Evolutionary conservation across 2,329 filamentous ascomycete species (phyloP), one percentile per base, ranked within the genome.

Genomic region (Fusarium sambucinum): DNA sequence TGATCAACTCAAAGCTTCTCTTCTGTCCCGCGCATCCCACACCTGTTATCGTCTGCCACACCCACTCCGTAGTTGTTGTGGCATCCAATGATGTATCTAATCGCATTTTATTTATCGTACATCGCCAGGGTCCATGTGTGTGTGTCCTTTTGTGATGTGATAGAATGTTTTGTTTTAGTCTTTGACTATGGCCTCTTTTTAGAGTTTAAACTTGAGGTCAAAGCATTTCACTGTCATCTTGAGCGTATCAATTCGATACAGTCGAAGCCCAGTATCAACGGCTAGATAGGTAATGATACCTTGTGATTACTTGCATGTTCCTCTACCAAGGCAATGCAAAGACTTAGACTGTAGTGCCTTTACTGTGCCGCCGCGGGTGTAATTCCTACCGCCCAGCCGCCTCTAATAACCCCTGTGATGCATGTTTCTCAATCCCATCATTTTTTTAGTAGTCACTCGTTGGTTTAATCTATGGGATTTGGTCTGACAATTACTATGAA

Each of bases 301-400:
- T 48, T 25, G 33, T 47, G 54, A 59, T 64, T 59, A 64, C 61
- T 53, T 64, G 60, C 60, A 64, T 64, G 25, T 42, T 55, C 30
- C 25, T 44, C 14, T 27, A 23, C 27, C 58, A 63, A 63, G 50
- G 40, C 53, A 50, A 25, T 63, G 33, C 21, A 33, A 33, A 61
- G 35, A 62, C n/a, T n/a, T 38, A 19, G 19, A 14, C 35, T 19
- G 35, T 38, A 50, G 13, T 27, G n/a, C 23, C 33, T 50, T 27
- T 42, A 41, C 61, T 50, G 52, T 69, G 60, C 51, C 66, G 47
- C 65, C 60, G 66, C 66, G 66, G 66, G 54, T 62, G 55, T 50
- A 50, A 50, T 66, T 69, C 66, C 66, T 66, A 48, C 65, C 66
- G 66, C 66, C 66, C 66, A 52, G 60, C 60, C 66, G 66, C 66